A percentile compares a stretch with the other conserved stretches of the same genome.
Evolutionary conservation across 2,329 filamentous ascomycete species (phyloP).

Genomic region (Canariomyces notabilis): DNA sequence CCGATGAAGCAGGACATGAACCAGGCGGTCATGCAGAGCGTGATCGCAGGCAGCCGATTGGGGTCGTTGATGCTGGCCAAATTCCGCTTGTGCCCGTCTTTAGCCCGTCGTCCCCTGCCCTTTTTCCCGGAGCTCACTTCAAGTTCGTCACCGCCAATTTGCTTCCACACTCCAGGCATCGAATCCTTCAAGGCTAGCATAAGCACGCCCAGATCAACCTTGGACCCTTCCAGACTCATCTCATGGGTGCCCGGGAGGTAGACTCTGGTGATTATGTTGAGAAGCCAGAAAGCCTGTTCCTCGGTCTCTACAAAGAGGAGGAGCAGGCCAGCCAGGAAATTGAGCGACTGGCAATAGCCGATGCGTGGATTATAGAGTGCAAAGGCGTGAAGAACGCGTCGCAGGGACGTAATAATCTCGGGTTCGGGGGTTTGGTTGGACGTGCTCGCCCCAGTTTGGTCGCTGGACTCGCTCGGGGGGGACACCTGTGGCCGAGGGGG

Average conservation of each 20-base stretch:
- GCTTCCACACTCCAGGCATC: constrained; percentile 78
- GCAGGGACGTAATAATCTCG: constrained; percentile 72
- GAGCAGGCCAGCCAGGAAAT: constrained; percentile 86
- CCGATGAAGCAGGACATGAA: constrained; percentile 98
- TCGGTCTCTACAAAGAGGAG: constrained; percentile 83
- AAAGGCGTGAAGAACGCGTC: constrained; percentile 83
- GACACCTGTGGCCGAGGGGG: constrained; percentile 25
- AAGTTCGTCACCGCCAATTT: constrained; percentile 71
- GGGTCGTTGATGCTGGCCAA: constrained; percentile 36
- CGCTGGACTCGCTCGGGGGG: neutral
- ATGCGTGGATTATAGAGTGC: constrained; percentile 86
- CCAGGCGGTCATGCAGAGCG: constrained; percentile 90
- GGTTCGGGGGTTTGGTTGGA: constrained; percentile 54
- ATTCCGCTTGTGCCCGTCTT: constrained; percentile 34
- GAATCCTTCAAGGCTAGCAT: constrained; percentile 82
- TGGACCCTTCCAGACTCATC: constrained; percentile 82
- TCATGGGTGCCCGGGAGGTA: constrained; percentile 92
- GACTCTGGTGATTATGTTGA: constrained; percentile 84
- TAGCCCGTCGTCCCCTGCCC: constrained; percentile 25
- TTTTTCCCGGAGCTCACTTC: constrained; percentile 45
- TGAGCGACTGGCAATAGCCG: constrained; percentile 92
- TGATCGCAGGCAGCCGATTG: constrained; percentile 75
- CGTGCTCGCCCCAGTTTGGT: constrained; percentile 16
- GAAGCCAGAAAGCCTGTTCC: constrained; percentile 86
- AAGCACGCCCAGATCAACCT: constrained; percentile 87